Base-by-base conservation (phyloP, 129 eudicot genomes). In the Artemisia argyi region DNA sequence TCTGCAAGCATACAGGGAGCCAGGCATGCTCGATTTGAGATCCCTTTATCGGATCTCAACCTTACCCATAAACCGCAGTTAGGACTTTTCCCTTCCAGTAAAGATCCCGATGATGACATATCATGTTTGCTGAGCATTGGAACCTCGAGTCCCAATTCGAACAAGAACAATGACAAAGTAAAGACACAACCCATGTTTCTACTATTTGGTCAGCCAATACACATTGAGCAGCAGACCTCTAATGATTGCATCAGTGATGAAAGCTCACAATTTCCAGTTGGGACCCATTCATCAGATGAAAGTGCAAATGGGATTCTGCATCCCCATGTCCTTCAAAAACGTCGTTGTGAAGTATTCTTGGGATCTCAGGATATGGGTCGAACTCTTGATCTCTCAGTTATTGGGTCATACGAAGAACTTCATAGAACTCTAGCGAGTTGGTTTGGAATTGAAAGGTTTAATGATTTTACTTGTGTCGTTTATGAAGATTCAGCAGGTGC, bases 1-100 rank as follows among this genome's bases (percentile, higher is more conserved):
- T 30, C 97, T 91, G 96, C 93, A 86, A 91, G 97, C 90, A 86
- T 91, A 91, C 97, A 91, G 97, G 97, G 97, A 91, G 92, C 97
- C 97, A 91, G 97, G 97, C 97, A 91, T 84, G 84, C 93, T 88
- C 93, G 79, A 76, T 80, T 84, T 76, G 89, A 94, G 89, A 82
- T 81, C 76, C 91, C 92, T 15, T 74, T 79, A 61, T 77, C 79
- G 79, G 96, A 84, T 82, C 81, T 90, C 80, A 87, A 83, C 57
- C 71, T 84, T 61, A 86, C 80, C 78, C 84, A 81, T 82, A 85
- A 84, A 71, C 83, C 82, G 64, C 89, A 86, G 68, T 66, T 78
- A 76, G 89, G 88, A 56, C 83, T 78, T 30, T 75, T 76, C 64
- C 82, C 85, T 32, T 46, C 87, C 69, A 73, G 59, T 73, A 72